A percentile compares a stretch with the other conserved stretches of the same genome.
Evolutionary conservation across 306 rosid genomes (phyloP).

Genomic region (Vigna reflexopilosa): DNA sequence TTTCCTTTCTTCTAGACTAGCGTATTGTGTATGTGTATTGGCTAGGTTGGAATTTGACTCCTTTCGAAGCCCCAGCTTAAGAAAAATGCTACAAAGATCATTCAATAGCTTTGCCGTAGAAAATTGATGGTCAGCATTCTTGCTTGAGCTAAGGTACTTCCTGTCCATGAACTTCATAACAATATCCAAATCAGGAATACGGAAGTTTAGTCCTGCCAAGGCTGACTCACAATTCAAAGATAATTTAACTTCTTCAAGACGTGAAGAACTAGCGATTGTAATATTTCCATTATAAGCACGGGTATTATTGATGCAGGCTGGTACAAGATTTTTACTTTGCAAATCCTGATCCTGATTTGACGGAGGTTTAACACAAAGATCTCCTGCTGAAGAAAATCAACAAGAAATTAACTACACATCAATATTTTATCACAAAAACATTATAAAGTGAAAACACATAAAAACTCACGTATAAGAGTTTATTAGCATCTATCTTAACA

Average conservation of each 20-base stretch:
- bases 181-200: conserved; percentile 39
- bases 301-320: neutral
- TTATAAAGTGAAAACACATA: neutral
- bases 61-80: conserved; percentile 40
- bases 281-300: conserved; percentile 12
- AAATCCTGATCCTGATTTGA: conserved; percentile 16
- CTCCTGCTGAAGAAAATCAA: conserved; percentile 25
- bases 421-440: neutral
- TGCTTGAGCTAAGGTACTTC: conserved; percentile 32
- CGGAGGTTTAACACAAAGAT: conserved; percentile 14
- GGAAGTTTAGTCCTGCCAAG: conserved; percentile 36
- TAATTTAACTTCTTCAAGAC: conserved; percentile 44
- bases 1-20: conserved; percentile 39
- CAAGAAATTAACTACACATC: neutral
- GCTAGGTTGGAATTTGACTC: conserved; percentile 41
- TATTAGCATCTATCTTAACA: too few relatives aligned
- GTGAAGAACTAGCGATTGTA: conserved; percentile 44
- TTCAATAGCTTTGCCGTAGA: conserved; percentile 47
- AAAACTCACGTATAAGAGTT: too few relatives aligned
- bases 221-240: conserved; percentile 43
- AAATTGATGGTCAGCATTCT: conserved; percentile 30
- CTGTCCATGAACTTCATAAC: conserved; percentile 51
- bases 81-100: conserved; percentile 47
- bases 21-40: conserved; percentile 31
- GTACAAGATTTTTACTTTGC: neutral